phyloP scores from a whole-genome alignment of 2,329 filamentous ascomycete species.

The Cytospora chrysosperma region DNA sequence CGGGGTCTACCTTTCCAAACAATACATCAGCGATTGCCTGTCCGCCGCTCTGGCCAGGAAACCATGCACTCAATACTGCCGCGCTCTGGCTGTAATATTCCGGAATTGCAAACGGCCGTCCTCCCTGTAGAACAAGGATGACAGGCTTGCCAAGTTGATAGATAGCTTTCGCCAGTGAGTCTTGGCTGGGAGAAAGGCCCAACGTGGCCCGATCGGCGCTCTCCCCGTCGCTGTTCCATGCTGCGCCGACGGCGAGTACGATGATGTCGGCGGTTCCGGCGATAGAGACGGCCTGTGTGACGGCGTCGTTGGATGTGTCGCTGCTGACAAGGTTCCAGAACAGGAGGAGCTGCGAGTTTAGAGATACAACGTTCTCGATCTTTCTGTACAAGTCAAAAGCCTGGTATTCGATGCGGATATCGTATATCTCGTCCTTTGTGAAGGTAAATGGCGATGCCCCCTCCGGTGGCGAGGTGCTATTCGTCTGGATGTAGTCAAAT shows the following conservation, averaged over 20 bases:
- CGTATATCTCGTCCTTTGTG: slow-evolving; percentile 33
- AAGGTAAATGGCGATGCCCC: slow-evolving; percentile 41
- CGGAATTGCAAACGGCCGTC: slow-evolving; percentile 41
- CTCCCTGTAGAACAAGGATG: slow-evolving; percentile 42
- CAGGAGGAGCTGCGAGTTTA: slow-evolving; percentile 42
- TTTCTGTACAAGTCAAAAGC: slow-evolving; percentile 42
- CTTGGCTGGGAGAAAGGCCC: slow-evolving; percentile 38
- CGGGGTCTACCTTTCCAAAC: slow-evolving; percentile 35
- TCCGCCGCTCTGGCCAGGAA: slow-evolving; percentile 36
- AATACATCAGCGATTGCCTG: slow-evolving; percentile 38
- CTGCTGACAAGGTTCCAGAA: slow-evolving; percentile 47
- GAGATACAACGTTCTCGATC: slow-evolving; percentile 38
- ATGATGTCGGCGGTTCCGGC: slow-evolving; percentile 39
- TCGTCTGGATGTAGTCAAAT: slow-evolving; percentile 36
- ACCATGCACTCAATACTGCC: slow-evolving; percentile 40
- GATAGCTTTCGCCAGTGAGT: slow-evolving; percentile 37
- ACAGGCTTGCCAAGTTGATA: slow-evolving; percentile 41
- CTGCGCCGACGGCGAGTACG: slow-evolving; percentile 40
- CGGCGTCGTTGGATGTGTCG: slow-evolving; percentile 27
- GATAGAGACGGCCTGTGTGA: slow-evolving; percentile 36
- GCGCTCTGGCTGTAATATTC: slow-evolving; percentile 38
- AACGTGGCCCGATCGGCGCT: slow-evolving; percentile 41
- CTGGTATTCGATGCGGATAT: slow-evolving; percentile 42
- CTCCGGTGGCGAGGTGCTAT: slow-evolving; percentile 37
- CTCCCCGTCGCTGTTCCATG: slow-evolving; percentile 47